Conservation (phyloP, 345 rosid genomes). For the Dipteronia sinensis region DNA sequence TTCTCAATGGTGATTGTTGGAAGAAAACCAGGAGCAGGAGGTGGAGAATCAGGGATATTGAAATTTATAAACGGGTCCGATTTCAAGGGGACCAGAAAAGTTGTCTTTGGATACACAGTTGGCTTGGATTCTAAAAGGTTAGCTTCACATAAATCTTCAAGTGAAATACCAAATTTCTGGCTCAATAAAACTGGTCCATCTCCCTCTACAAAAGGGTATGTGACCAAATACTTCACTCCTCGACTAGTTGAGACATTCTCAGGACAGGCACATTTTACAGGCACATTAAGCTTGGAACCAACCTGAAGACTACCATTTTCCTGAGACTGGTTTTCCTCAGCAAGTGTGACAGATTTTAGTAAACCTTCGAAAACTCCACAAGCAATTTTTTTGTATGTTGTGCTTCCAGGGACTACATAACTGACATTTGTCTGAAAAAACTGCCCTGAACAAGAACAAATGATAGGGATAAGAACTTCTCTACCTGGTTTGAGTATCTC, state of each 20-base stretch:
- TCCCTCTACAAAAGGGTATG: slow-evolving; percentile 54
- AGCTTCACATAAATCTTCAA: slow-evolving; percentile 37
- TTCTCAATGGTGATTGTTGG: slow-evolving; percentile 36
- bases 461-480: slow-evolving; percentile 52
- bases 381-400: slow-evolving; percentile 35
- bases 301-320: slow-evolving; percentile 8
- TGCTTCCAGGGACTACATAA: slow-evolving; percentile 27
- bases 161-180: slow-evolving; percentile 36
- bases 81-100: slow-evolving; percentile 48
- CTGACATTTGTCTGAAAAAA: slow-evolving; percentile 38
- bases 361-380: slow-evolving; percentile 53
- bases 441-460: slow-evolving; percentile 40
- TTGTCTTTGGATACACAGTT: slow-evolving; percentile 52
- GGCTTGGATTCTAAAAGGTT: slow-evolving; percentile 36
- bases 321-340: slow-evolving; percentile 30
- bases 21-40: slow-evolving; percentile 46
- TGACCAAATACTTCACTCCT: slow-evolving; percentile 39
- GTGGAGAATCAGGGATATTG: slow-evolving; percentile 32
- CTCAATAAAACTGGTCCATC: slow-evolving; percentile 30
- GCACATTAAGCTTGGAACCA: slow-evolving; percentile 39
- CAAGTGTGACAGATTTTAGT: slow-evolving; percentile 32
- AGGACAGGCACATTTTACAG: slow-evolving; percentile 66
- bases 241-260: slow-evolving; percentile 4
- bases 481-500: slow-evolving; percentile 37
- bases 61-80: slow-evolving; percentile 23